phyloP scores from a whole-genome alignment of 192 early-diverging fungal genomes.

The Coemansia sp. region DNA sequence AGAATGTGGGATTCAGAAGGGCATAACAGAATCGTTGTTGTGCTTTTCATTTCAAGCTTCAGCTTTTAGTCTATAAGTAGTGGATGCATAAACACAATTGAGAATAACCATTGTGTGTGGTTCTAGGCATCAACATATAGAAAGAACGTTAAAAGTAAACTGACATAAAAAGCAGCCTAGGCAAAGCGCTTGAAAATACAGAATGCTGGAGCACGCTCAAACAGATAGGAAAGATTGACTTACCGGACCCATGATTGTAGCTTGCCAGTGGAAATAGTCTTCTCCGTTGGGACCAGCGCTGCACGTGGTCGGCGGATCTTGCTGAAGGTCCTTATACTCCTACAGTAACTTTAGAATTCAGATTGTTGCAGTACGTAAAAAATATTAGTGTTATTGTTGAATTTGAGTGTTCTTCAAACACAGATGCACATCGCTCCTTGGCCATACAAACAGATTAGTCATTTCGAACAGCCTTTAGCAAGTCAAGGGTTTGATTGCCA shows the following conservation, averaged over 20 bases:
- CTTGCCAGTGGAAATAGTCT: conserved; percentile 94
- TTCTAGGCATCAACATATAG: background rate
- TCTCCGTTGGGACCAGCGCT: conserved; percentile 95
- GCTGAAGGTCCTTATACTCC: conserved; percentile 93
- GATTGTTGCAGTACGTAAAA: too few relatives aligned
- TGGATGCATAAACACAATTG: too few relatives aligned
- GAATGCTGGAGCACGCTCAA: background rate
- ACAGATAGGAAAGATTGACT: conserved; percentile 15
- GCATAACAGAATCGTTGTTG: background rate
- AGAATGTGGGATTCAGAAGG: conserved; percentile 3
- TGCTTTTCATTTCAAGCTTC: background rate
- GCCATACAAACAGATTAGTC: too few relatives aligned
- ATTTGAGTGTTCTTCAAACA: too few relatives aligned
- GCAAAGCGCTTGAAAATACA: background rate
- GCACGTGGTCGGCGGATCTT: conserved; percentile 97
- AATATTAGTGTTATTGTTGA: too few relatives aligned
- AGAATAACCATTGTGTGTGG: background rate
- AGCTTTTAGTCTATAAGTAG: background rate
- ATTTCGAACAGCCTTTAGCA: too few relatives aligned
- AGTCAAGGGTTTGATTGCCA: too few relatives aligned
- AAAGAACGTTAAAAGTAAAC: too few relatives aligned
- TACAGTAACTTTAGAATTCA: conserved; percentile 22
- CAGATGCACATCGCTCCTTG: too few relatives aligned
- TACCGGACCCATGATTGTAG: conserved; percentile 97
- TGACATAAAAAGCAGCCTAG: background rate